These are phyloP conservation scores for Podospora sp. DNA, from an alignment of 495 filamentous ascomycete genomes.

Conservation along the genomic window DNA sequence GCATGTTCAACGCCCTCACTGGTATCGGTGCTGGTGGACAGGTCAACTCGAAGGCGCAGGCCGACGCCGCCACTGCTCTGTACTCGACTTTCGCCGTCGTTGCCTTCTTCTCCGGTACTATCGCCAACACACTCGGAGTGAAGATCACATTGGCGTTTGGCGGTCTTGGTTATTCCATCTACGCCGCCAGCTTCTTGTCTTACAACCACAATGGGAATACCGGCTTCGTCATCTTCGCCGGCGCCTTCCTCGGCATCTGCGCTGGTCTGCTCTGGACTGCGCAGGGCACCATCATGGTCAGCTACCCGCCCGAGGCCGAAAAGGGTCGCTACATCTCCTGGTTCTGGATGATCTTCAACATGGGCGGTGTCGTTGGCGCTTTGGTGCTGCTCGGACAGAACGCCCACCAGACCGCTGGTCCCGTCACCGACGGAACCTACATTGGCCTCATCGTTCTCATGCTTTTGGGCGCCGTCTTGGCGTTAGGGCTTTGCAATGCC, in stretches of 20 bases:
- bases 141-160: conserved; percentile 73
- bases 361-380: conserved; percentile 87
- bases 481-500: conserved; percentile 74
- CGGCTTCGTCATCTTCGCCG: conserved; percentile 78
- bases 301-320: conserved; percentile 76
- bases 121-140: conserved; percentile 77
- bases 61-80: conserved; percentile 71
- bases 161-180: conserved; percentile 85
- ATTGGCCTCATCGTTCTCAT: conserved; percentile 89
- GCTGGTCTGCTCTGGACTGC: conserved; percentile 89
- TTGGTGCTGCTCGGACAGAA: conserved; percentile 83
- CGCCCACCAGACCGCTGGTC: conserved; percentile 60
- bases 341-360: conserved; percentile 97
- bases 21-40: conserved; percentile 78
- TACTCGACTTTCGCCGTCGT: conserved; percentile 86
- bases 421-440: conserved; percentile 84
- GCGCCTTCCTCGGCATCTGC: conserved; percentile 74
- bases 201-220: conserved; percentile 80
- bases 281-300: conserved; percentile 95
- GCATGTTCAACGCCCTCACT: conserved; percentile 78
- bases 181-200: conserved; percentile 73
- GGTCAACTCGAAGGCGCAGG: conserved; percentile 61
- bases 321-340: conserved; percentile 89
- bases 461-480: conserved; percentile 69
- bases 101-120: conserved; percentile 82